Percentiles rank a stretch among this genome's conserved stretches.
phyloP scores from a whole-genome alignment of 2,329 filamentous ascomycete genomes.

The Arthrobotrys entomopaga region DNA sequence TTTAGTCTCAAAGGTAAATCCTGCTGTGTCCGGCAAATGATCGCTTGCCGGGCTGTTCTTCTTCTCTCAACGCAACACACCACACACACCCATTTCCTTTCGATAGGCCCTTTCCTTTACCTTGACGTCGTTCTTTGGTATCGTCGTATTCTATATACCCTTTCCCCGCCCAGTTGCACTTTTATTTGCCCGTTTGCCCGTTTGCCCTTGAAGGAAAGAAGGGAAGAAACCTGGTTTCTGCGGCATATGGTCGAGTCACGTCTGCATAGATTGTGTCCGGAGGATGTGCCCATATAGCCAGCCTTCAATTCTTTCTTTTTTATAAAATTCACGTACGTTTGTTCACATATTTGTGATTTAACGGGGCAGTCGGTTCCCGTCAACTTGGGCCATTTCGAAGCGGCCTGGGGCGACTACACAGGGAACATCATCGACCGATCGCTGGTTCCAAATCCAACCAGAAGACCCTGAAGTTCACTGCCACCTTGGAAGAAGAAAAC shows the following conservation, averaged over 20 bases:
- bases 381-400: slow-evolving; percentile 52
- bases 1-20: slow-evolving; percentile 48
- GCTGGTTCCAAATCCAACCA: slow-evolving; percentile 51
- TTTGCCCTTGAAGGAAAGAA: not conserved
- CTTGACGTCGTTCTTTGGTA: too few species aligned
- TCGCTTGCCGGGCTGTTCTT: slow-evolving; percentile 32
- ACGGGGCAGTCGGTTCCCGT: slow-evolving; percentile 35
- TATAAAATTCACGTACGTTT: not conserved
- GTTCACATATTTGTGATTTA: slow-evolving; percentile 17
- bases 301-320: slow-evolving; percentile 7
- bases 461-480: slow-evolving; percentile 55
- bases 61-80: slow-evolving; percentile 48
- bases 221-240: slow-evolving; percentile 18
- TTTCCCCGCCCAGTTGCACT: too few species aligned
- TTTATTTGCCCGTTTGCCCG: not conserved
- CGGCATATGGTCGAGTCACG: slow-evolving; percentile 24
- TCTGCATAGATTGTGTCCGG: not conserved
- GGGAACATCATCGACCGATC: slow-evolving; percentile 49
- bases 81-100: slow-evolving; percentile 3
- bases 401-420: slow-evolving; percentile 39
- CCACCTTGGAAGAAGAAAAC: slow-evolving; percentile 51
- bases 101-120: too few species aligned
- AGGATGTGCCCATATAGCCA: not conserved
- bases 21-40: slow-evolving; percentile 45
- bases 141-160: too few species aligned